Percentiles rank a stretch among this genome's conserved stretches.
phyloP scores from a whole-genome alignment of 2,329 filamentous ascomycete species.

The Zasmidium angulare region DNA sequence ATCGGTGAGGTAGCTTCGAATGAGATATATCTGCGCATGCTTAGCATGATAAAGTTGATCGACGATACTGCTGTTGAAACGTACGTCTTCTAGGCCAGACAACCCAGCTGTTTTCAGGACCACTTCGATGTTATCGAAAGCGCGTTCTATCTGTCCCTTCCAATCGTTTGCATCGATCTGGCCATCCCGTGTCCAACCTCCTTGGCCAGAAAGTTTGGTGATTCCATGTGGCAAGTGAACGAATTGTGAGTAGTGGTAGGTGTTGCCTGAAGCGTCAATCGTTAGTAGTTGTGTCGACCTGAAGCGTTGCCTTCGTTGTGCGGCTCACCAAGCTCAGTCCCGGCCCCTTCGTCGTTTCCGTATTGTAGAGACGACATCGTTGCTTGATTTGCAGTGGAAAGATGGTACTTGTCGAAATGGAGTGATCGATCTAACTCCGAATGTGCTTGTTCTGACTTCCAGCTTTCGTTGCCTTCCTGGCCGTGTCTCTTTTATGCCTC shows the following conservation, averaged over 20 bases:
- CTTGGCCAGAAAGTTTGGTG: constrained; percentile 10
- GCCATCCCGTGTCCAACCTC: constrained; percentile 1
- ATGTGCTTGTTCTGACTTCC: neutral
- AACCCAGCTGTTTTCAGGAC: constrained; percentile 8
- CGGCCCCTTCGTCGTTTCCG: constrained; percentile 5
- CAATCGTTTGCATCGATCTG: constrained; percentile 3
- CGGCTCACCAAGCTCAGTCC: no score
- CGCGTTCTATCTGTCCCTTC: constrained; percentile 10
- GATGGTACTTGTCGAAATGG: no score
- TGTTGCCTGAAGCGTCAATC: neutral
- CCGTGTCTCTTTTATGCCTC: neutral
- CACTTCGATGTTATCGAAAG: constrained; percentile 9
- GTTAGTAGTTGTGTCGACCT: no score
- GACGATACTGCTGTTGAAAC: neutral
- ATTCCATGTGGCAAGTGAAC: constrained; percentile 6
- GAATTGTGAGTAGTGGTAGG: constrained; percentile 7
- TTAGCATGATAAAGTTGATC: neutral
- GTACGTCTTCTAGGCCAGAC: constrained; percentile 7
- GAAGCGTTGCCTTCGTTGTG: no score
- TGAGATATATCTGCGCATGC: neutral
- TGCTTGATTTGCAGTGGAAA: neutral
- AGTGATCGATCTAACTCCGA: neutral
- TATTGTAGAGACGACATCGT: constrained; percentile 9
- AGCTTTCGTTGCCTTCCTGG: no score
- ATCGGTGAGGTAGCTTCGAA: constrained; percentile 3